phyloP scores from a whole-genome alignment of 306 rosid genomes.

The Prunus kanzakura region DNA sequence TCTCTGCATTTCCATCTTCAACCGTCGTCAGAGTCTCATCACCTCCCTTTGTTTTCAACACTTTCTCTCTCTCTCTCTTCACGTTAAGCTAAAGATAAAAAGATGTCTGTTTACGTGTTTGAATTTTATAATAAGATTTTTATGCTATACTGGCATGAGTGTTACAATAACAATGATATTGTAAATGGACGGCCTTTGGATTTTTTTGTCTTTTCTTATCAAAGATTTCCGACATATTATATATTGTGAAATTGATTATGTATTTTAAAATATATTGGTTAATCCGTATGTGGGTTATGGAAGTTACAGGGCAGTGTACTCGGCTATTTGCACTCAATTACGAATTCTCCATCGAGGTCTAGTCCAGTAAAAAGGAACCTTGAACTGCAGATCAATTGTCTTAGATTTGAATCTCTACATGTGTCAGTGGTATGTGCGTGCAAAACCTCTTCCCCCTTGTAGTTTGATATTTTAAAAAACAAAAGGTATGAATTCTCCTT shows the following conservation, averaged over 20 bases:
- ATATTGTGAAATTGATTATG: too few species aligned
- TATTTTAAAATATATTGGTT: too few species aligned
- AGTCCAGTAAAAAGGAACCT: fast-evolving
- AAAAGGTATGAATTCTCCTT: too few species aligned
- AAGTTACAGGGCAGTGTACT: too few species aligned
- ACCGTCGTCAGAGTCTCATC: neutral
- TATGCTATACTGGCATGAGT: neutral
- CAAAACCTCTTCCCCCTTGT: fast-evolving
- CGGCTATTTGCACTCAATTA: too few species aligned
- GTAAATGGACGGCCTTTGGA: neutral
- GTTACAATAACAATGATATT: neutral
- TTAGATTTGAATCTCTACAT: too few species aligned
- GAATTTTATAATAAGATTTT: neutral
- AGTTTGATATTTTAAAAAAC: too few species aligned
- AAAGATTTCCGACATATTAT: neutral
- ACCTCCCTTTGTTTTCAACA: neutral
- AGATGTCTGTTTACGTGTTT: constrained; percentile 5
- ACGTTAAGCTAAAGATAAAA: neutral
- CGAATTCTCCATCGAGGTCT: too few species aligned
- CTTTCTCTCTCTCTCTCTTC: constrained; percentile 12
- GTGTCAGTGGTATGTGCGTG: too few species aligned
- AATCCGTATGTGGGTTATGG: too few species aligned
- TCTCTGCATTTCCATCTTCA: neutral
- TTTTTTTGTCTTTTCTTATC: neutral
- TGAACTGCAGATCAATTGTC: fast-evolving